phyloP scores from a whole-genome alignment of 257 asterid species.

The Solanum ossicruentum region DNA sequence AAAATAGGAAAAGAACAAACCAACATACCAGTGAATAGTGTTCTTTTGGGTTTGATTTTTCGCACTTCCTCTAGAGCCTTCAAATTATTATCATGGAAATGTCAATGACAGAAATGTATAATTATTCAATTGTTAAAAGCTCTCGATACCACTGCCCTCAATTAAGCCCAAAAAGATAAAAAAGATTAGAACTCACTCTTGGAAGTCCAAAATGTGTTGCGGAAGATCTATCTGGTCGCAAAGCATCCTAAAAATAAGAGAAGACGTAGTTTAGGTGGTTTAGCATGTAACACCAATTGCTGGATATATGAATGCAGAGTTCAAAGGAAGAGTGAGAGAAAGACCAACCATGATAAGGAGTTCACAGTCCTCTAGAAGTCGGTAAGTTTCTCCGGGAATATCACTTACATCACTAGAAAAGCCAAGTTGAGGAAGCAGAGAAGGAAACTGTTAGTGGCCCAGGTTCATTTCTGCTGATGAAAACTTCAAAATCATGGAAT shows the following conservation, averaged over 20 bases:
- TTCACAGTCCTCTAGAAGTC: constrained; percentile 77
- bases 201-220: constrained; percentile 96
- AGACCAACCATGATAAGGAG: constrained; percentile 70
- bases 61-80: constrained; percentile 92
- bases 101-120: background rate
- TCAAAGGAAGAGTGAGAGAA: constrained; percentile 3
- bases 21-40: constrained; percentile 77
- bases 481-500: background rate
- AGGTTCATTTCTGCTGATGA: background rate
- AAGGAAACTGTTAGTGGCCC: constrained; percentile 12
- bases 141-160: background rate
- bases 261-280: background rate
- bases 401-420: constrained; percentile 84
- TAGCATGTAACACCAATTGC: background rate
- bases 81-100: background rate
- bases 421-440: background rate
- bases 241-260: constrained; percentile 49
- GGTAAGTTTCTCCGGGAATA: constrained; percentile 88
- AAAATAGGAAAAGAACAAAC: background rate
- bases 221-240: constrained; percentile 93
- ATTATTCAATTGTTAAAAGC: background rate
- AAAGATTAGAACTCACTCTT: constrained; percentile 32
- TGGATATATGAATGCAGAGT: background rate
- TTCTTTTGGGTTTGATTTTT: constrained; percentile 72
- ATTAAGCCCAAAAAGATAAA: background rate